Percentiles rank a stretch among this genome's conserved stretches.
Evolutionary conservation across 2,329 filamentous ascomycete genomes (phyloP).

Genomic region (Exophiala sp.): DNA sequence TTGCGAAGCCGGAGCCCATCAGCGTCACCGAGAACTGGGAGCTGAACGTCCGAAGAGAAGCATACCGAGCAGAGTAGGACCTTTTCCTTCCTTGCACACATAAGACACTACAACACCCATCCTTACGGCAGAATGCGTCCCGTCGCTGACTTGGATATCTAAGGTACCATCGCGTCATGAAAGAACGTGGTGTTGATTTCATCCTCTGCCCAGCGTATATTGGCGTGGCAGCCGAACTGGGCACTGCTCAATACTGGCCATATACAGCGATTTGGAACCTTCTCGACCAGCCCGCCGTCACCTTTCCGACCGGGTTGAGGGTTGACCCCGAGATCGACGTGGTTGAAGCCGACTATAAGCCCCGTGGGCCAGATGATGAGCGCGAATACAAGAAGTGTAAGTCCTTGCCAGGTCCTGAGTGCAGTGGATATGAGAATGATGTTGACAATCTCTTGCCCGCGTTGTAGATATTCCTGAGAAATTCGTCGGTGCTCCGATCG

Average conservation of each 20-base stretch:
- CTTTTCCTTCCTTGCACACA: no score
- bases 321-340: slow-evolving; percentile 33
- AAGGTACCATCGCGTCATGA: slow-evolving; percentile 44
- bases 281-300: slow-evolving; percentile 58
- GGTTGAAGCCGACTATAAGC: slow-evolving; percentile 3
- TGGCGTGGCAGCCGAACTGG: slow-evolving; percentile 43
- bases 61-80: slow-evolving; percentile 48
- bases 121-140: no score
- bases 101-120: no score
- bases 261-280: slow-evolving; percentile 65
- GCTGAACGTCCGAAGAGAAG: slow-evolving; percentile 41
- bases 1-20: slow-evolving; percentile 32
- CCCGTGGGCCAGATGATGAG: slow-evolving; percentile 41
- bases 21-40: slow-evolving; percentile 36
- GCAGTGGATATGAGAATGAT: no score
- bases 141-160: no score
- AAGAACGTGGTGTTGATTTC: slow-evolving; percentile 41
- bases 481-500: slow-evolving; percentile 48
- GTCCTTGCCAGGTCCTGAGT: no score
- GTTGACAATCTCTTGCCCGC: no score
- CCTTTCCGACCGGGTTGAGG: slow-evolving; percentile 49
- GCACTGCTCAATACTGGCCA: slow-evolving; percentile 54
- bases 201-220: slow-evolving; percentile 53
- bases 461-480: slow-evolving; percentile 42
- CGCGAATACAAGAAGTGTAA: slow-evolving; percentile 36